Evolutionary conservation across 2,329 filamentous ascomycete species (phyloP), one percentile per base, ranked within the genome.

Genomic region (Pseudopyricularia javanii): DNA sequence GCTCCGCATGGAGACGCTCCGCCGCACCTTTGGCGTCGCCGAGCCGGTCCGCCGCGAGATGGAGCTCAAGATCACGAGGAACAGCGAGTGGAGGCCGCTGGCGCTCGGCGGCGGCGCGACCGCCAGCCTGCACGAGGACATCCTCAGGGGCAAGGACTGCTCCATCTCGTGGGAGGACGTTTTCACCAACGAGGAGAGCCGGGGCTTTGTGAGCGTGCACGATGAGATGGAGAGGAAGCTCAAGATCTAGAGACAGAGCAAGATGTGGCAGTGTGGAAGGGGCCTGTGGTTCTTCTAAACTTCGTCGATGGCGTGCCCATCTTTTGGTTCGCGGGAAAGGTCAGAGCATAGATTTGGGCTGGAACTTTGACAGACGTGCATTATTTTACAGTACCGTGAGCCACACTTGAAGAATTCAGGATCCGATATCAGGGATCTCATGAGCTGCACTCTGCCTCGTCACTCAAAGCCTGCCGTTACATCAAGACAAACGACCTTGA

Each of bases 181-280:
- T 20, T 97, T 85, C 66, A 81, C 78, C 20, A 88, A 89, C 55
- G 85, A 87, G 60, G 88, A 91, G 69, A 78, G 81, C 66, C 78
- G 83, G 61, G 78, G 80, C 56, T 73, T 81, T 43, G 80, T 84
- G 24, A 81, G 84, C 52, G 83, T 96, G 70, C 90, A 96, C 62
- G 85, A 88, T 54, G 91, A 97, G 80, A 90, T 96, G 82, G 91
- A 96, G 82, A 80, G 81, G 70, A 88, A 89, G 78, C 74, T 95
- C 69, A 86, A 83, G 77, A 94, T 96, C 66, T 73, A 74, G 74
- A 30, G 26, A 26, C 26, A 2, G 7, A 12, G n/a, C n/a, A n/a
- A n/a, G n/a, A n/a, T n/a, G n/a, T n/a, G n/a, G n/a, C n/a, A n/a
- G n/a, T n/a, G n/a, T n/a, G n/a, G n/a, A n/a, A n/a, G n/a, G n/a